Evolutionary conservation across 2,329 filamentous ascomycete genomes (phyloP), one percentile per base, ranked within the genome.

Genomic region (Cladosporium velox): DNA sequence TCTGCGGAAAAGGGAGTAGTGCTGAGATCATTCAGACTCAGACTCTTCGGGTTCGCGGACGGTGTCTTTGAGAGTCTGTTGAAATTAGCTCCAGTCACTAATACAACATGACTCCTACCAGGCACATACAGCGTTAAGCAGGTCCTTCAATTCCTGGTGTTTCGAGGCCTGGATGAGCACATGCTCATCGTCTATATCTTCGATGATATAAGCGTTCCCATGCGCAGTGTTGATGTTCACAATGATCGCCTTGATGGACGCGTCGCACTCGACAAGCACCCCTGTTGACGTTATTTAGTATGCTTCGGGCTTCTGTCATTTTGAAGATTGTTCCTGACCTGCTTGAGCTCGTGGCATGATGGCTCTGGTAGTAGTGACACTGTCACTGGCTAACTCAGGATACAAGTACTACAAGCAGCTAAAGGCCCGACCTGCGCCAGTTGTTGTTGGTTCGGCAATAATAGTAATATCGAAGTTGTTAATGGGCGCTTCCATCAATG

Each of bases 181-280:
- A 66, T 90, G 88, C 75, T 90, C 86, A 67, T 93, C 91, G 78
- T 93, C 91, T 1, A 93, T 85, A 69, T 93, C 90, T 72, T 93
- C 90, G 68, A 93, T 90, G 74, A 94, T 91, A 76, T 88, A 91
- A 70, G 89, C 87, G 77, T 93, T 88, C 70, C 85, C 84, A 66
- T 80, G 75, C 66, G 86, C 82, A 72, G 82, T 86, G 78, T 94
- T 89, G 71, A 94, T 91, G 73, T 88, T 90, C 72, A 91, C 83
- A 74, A 94, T 90, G 81, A 93, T 92, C 69, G 91, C 90, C 79
- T 93, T 93, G 84, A 94, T 93, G 54, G 90, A 91, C n/a, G 91
- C 89, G 76, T 94, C 91, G 79, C 90, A 92, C 78, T 92, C 87
- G 78, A 94, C 88, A 70, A 94, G 85, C 32, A 91, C 88, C 68